Evolutionary conservation across 495 filamentous ascomycete species (phyloP).

Genomic region (Xeromyces bisporus): DNA sequence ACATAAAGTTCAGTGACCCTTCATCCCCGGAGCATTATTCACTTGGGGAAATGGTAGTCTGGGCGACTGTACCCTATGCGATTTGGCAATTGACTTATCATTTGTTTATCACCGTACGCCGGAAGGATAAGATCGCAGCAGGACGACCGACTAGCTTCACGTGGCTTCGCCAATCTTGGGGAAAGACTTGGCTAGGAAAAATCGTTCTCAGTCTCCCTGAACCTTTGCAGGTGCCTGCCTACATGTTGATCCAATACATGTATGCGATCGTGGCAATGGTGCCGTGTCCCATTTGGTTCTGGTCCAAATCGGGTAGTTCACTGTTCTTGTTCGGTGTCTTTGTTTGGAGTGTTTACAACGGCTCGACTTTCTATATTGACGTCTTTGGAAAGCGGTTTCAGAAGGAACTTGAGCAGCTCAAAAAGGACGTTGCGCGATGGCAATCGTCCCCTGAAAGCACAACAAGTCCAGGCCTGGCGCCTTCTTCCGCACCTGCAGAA

Average conservation of each 20-base stretch:
- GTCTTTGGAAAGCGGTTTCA: conserved; percentile 93
- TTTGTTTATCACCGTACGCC: conserved; percentile 80
- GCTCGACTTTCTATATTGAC: conserved; percentile 93
- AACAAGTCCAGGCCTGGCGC: conserved; percentile 16
- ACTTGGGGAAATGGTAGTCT: conserved; percentile 70
- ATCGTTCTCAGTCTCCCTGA: conserved; percentile 64
- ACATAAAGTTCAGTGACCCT: conserved; percentile 56
- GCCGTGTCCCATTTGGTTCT: conserved; percentile 91
- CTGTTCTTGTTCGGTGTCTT: conserved; percentile 65
- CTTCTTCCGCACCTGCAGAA: conserved; percentile 7
- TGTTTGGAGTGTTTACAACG: conserved; percentile 84
- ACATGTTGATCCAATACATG: conserved; percentile 88
- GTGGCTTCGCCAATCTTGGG: conserved; percentile 84
- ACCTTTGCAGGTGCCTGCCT: conserved; percentile 65
- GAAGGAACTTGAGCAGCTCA: conserved; percentile 83
- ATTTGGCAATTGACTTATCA: conserved; percentile 89
- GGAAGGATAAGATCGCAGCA: conserved; percentile 85
- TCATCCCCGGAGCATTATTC: conserved; percentile 61
- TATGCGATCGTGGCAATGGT: conserved; percentile 89
- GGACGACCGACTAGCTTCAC: conserved; percentile 93
- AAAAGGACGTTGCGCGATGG: conserved; percentile 80
- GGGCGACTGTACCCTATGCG: conserved; percentile 83
- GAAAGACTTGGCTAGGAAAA: conserved; percentile 72
- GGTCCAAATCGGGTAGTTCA: conserved; percentile 64
- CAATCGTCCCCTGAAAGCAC: conserved; percentile 36